phyloP scores from a whole-genome alignment of 768 basidiomycete genomes.

The Lactifluus volemus region DNA sequence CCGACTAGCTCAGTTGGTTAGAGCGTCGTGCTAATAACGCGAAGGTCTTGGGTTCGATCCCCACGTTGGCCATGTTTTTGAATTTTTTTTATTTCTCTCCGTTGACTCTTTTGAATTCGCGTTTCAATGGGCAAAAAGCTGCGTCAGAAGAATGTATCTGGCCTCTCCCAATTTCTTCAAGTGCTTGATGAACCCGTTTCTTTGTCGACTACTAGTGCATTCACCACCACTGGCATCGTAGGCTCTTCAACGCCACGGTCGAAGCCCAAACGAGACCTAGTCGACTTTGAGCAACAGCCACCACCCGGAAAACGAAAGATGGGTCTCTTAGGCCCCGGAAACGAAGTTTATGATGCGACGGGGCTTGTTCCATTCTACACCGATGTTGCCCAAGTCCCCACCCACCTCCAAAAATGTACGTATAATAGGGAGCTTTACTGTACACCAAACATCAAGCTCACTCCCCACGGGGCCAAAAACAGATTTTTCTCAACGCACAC shows the following conservation, averaged over 20 bases:
- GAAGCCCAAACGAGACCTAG: background rate
- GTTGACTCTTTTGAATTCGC: background rate
- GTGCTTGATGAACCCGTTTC: background rate
- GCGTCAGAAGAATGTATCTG: slow-evolving; percentile 11
- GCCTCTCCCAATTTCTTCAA: slow-evolving; percentile 6
- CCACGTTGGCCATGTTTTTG: slow-evolving; percentile 18
- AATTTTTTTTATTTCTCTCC: background rate
- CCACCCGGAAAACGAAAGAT: background rate
- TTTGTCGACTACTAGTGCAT: background rate
- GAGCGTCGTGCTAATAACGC: slow-evolving; percentile 79
- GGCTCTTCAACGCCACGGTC: background rate
- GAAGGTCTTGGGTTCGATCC: slow-evolving; percentile 24
- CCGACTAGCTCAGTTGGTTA: slow-evolving; percentile 80
- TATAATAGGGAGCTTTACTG: slow-evolving; percentile 2
- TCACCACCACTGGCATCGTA: background rate
- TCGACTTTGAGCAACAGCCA: background rate
- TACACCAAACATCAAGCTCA: background rate
- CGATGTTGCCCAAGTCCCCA: slow-evolving; percentile 57
- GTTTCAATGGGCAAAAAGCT: slow-evolving; percentile 10
- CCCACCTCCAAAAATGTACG: slow-evolving; percentile 78
- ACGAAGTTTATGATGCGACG: slow-evolving; percentile 43
- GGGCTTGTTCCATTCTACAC: slow-evolving; percentile 68
- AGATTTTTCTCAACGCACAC: slow-evolving; percentile 84
- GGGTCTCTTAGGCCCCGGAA: slow-evolving; percentile 14
- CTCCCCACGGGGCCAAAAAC: background rate